Percentiles rank a stretch among this genome's conserved stretches.
These are phyloP conservation scores for Ilex asprella DNA, from an alignment of 257 asterid genomes.

Conservation along the genomic window DNA sequence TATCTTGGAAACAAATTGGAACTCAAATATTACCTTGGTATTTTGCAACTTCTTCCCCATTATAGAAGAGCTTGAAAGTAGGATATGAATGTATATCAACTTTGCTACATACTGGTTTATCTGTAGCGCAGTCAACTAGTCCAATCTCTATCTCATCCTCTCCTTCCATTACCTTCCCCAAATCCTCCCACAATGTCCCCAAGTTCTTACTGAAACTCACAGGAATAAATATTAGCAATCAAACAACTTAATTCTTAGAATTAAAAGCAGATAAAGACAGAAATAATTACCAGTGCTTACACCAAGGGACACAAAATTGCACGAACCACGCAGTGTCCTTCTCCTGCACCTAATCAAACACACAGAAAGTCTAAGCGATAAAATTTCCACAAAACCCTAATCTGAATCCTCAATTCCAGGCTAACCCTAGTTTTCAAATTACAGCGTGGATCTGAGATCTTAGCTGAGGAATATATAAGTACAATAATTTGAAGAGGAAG, in stretches of 20 bases:
- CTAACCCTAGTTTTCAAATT: neutral
- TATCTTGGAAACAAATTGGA: neutral
- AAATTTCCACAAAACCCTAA: neutral
- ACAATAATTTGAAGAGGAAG: neutral
- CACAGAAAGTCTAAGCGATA: neutral
- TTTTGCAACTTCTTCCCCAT: slow-evolving; percentile 81
- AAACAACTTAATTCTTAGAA: neutral
- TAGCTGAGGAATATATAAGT: neutral
- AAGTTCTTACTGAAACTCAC: slow-evolving; percentile 59
- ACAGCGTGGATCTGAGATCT: neutral
- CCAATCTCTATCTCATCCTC: slow-evolving; percentile 97
- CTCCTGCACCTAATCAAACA: slow-evolving; percentile 69
- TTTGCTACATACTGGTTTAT: slow-evolving; percentile 70
- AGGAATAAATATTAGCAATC: neutral
- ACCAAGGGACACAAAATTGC: slow-evolving; percentile 97
- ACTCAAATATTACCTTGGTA: slow-evolving; percentile 56
- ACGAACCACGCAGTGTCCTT: slow-evolving; percentile 96
- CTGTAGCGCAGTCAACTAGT: slow-evolving; percentile 82
- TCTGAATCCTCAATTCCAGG: neutral
- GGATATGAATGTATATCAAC: slow-evolving; percentile 97
- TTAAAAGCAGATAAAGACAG: neutral
- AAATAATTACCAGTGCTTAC: slow-evolving; percentile 86
- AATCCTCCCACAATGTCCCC: slow-evolving; percentile 95
- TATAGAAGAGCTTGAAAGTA: slow-evolving; percentile 88
- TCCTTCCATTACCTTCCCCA: slow-evolving; percentile 90